Evolutionary conservation across 495 filamentous ascomycete genomes (phyloP).

Genomic region (Podospora bellae-mahoneyi): DNA sequence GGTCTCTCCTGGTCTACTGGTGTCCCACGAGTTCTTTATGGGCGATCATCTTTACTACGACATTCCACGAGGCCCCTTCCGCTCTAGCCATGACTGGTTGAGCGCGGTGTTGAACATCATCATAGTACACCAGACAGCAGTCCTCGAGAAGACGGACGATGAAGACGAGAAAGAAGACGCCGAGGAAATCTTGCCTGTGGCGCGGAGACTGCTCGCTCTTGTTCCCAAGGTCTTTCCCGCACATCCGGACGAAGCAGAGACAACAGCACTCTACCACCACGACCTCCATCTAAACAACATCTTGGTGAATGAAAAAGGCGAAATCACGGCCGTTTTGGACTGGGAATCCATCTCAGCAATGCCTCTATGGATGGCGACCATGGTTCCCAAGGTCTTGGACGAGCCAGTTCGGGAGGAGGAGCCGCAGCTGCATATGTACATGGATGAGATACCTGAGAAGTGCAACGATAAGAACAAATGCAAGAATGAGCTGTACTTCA

Average conservation of each 20-base stretch:
- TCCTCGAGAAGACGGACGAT: conserved; percentile 18
- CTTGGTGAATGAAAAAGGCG: conserved; percentile 41
- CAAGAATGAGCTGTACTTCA: conserved; percentile 27
- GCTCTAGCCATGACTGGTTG: conserved; percentile 26
- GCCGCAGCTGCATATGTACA: conserved; percentile 30
- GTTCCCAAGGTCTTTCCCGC: conserved; percentile 10
- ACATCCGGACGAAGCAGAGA: conserved; percentile 18
- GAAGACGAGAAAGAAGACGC: conserved; percentile 25
- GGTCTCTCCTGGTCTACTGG: conserved; percentile 13
- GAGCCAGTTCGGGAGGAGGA: conserved; percentile 27
- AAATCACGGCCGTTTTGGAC: conserved; percentile 47
- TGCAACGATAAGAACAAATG: conserved; percentile 20
- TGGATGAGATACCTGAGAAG: conserved; percentile 14
- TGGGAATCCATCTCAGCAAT: conserved; percentile 51
- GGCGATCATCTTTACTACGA: conserved; percentile 20
- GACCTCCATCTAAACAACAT: conserved; percentile 50
- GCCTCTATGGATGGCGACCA: conserved; percentile 45
- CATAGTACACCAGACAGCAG: conserved; percentile 11
- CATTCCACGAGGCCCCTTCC: conserved; percentile 25
- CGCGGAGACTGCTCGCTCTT: conserved; percentile 17
- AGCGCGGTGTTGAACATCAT: conserved; percentile 15
- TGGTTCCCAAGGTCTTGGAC: conserved; percentile 43
- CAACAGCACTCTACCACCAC: conserved; percentile 42
- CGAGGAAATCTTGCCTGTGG: conserved; percentile 12
- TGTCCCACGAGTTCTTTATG: conserved; percentile 23